Base-by-base conservation (phyloP, 148 eudicot genomes). In the Suaeda aralocaspica region DNA sequence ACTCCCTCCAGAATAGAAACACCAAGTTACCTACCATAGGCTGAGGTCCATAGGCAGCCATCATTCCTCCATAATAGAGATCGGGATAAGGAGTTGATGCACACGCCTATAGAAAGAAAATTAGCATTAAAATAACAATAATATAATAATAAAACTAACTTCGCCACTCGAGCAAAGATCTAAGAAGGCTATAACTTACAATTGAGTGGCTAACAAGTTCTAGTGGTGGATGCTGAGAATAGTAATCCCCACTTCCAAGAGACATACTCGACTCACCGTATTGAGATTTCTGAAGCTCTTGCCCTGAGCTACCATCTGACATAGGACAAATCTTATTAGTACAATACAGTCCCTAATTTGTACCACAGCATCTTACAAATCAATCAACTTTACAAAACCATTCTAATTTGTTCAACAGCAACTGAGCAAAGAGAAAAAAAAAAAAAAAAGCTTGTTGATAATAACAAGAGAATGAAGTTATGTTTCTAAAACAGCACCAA, bases 131-230 rank as follows among this genome's bases (percentile, higher is more conserved):
- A 60, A 15, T 30, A 18, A 25, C 16, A 60, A 25, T 9, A 24
- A n/a, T n/a, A n/a, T n/a, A n/a, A n/a, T n/a, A n/a, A n/a, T n/a
- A 18, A 12, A 22, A 63, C n/a, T 41, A 11, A 39, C 36, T 24
- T 24, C 8, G 10, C 6, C 62, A 63, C 6, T 19, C 58, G 7
- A 15, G 18, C 26, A 34, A 22, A 25, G 24, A 13, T 0, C 67
- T 29, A 55, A 50, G 39, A 67, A 63, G 14, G 50, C n/a, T 5
- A 48, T 51, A 36, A 82, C 92, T 85, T 87, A 93, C 98, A 75
- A 93, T 71, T 58, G 98, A 83, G 75, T 89, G 97, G n/a, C 96
- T 96, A 76, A 84, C 89, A 79, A 93, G 96, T 72, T 93, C 96
- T 59, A 86, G 86, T 59, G 83, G 95, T 51, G 87, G 83, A 33